Conservation (phyloP, 495 filamentous ascomycete genomes). For the Thermothielavioides terrestris region DNA sequence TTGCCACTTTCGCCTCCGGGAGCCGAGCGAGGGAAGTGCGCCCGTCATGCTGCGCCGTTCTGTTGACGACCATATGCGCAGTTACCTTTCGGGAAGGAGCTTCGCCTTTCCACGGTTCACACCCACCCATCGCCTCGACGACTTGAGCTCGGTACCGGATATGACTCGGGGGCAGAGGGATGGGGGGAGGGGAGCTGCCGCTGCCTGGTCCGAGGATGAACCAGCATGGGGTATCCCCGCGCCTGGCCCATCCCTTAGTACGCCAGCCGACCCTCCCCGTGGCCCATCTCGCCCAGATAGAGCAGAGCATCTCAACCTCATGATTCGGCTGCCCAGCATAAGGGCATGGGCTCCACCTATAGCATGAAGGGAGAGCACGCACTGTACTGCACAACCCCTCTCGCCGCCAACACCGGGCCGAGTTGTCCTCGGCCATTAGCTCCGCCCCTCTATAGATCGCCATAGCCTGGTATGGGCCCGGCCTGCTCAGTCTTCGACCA, state of each 20-base stretch:
- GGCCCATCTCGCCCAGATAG: background rate
- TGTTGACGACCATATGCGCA: background rate
- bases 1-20: too few relatives aligned
- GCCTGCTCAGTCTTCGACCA: conserved; percentile 3
- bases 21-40: too few relatives aligned
- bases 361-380: background rate
- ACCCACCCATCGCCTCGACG: background rate
- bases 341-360: conserved; percentile 1
- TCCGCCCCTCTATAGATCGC: conserved; percentile 1
- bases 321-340: conserved; percentile 1
- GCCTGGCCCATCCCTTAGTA: background rate
- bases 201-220: background rate
- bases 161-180: too few relatives aligned
- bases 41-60: too few relatives aligned
- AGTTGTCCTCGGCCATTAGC: conserved; percentile 8
- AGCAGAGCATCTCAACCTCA: background rate
- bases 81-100: background rate
- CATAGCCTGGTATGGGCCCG: conserved; percentile 1
- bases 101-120: background rate
- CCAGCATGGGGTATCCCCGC: background rate
- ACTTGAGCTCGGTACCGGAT: too few relatives aligned
- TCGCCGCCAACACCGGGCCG: background rate
- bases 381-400: conserved; percentile 12
- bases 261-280: background rate
- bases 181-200: too few relatives aligned